Evolutionary conservation across 768 basidiomycete genomes (phyloP), one percentile per base, ranked within the genome.

Genomic region (Lactarius akahatsu): DNA sequence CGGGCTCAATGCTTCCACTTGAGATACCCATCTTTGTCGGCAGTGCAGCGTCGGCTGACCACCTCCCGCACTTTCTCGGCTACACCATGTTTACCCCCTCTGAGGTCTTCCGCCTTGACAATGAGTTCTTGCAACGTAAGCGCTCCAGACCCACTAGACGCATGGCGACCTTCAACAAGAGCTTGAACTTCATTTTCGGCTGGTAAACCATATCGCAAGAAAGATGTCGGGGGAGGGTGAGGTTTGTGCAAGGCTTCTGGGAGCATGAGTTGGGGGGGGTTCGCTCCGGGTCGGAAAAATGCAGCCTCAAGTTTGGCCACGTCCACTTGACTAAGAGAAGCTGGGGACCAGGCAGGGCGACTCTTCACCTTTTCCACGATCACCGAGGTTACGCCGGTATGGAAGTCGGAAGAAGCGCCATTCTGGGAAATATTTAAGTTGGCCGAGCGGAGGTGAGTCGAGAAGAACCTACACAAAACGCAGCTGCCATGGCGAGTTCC

Each of bases 401-500:
- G 70, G 78, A 99, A 98, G 79, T 99, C 97, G 8, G 87, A 80
- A 74, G 86, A 91, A 52, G 87, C 89, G 59, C 85, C 87, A 71
- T 80, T 86, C 94, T 95, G 73, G 23, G 40, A 30, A 40, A 23
- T 13, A 57, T 26, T 40, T 52, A 23, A 40, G n/a, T 41, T 23
- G 47, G 28, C 30, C 47, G 47, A 34, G 59, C 1, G 30, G 56
- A n/a, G 57, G 38, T 43, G 56, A 68, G 16, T 18, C 26, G 61
- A 23, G 34, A 36, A 18, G 15, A 20, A 85, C 93, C 80, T 76
- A 96, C 95, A 71, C 91, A 92, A 76, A 87, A 96, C 18, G 94
- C 94, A 40, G 90, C 86, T 23, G 93, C 95, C 72, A 98, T 90
- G 71, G 85, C 85, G 69, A 95, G 80, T 73, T 98, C 96, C 87